phyloP scores from a whole-genome alignment of 352 stramenopile genomes.

The Phytopythium cucurbitacearum region DNA sequence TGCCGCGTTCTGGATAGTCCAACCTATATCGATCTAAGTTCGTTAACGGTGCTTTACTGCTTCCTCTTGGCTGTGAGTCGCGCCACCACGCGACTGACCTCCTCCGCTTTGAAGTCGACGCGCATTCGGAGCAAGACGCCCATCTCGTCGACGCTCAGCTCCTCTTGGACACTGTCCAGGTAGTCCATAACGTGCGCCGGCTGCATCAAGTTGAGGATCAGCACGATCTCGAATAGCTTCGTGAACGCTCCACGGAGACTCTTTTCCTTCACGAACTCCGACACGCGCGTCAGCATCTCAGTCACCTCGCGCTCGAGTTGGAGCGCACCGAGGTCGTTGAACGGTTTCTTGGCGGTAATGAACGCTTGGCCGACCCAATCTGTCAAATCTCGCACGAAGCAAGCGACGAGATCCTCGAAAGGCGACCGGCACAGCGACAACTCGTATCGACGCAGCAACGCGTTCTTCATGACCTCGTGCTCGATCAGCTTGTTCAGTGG shows the following conservation, averaged over 20 bases:
- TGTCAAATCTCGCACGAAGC: slow-evolving; percentile 52
- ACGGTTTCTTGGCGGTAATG: slow-evolving; percentile 48
- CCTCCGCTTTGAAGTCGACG: slow-evolving; percentile 59
- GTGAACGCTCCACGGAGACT: slow-evolving; percentile 67
- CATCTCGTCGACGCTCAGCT: slow-evolving; percentile 47
- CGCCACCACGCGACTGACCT: slow-evolving; percentile 37
- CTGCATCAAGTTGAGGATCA: slow-evolving; percentile 79
- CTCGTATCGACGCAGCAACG: slow-evolving; percentile 58
- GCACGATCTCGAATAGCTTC: slow-evolving; percentile 70
- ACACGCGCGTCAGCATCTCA: slow-evolving; percentile 51
- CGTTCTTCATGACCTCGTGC: slow-evolving; percentile 65
- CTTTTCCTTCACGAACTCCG: slow-evolving; percentile 40
- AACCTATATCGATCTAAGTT: not conserved
- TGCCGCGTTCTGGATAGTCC: not conserved
- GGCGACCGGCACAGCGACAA: slow-evolving; percentile 41
- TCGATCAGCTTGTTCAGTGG: slow-evolving; percentile 63
- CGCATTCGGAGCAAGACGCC: slow-evolving; percentile 57
- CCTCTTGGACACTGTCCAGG: slow-evolving; percentile 37
- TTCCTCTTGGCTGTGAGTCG: slow-evolving; percentile 12
- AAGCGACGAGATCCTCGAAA: slow-evolving; percentile 69
- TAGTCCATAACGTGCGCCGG: slow-evolving; percentile 71
- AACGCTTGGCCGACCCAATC: slow-evolving; percentile 51
- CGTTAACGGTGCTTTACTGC: not conserved
- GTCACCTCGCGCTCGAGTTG: slow-evolving; percentile 75
- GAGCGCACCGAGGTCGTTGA: slow-evolving; percentile 77